phyloP scores from a whole-genome alignment of 495 filamentous ascomycete species.

The Annulohypoxylon moriforme region DNA sequence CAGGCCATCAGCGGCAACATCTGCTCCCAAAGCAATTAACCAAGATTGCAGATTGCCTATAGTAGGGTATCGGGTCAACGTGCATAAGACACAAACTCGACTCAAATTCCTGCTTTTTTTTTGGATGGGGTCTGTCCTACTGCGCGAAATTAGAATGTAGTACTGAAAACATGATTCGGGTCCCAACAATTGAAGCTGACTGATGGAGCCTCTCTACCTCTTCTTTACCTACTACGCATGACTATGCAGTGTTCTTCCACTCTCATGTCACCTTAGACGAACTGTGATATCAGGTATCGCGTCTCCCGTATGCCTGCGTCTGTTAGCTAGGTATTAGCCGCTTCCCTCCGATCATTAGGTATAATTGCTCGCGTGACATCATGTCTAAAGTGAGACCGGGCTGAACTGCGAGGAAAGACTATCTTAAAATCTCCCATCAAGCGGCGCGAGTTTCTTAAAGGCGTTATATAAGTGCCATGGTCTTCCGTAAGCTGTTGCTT shows the following conservation, averaged over 20 bases:
- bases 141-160: slow-evolving; percentile 31
- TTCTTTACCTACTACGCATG: slow-evolving; percentile 7
- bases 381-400: background rate
- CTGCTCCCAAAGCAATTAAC: slow-evolving; percentile 2
- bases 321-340: slow-evolving; percentile 7
- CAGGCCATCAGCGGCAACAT: slow-evolving; percentile 23
- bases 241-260: slow-evolving; percentile 21
- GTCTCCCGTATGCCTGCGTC: slow-evolving; percentile 29
- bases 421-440: background rate
- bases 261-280: slow-evolving; percentile 18
- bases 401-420: background rate
- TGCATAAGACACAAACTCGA: background rate
- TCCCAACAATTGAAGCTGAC: slow-evolving; percentile 7
- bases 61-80: slow-evolving; percentile 5
- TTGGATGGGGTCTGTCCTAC: slow-evolving; percentile 14
- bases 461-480: background rate
- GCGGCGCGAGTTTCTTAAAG: background rate
- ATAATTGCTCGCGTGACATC: slow-evolving; percentile 18
- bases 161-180: slow-evolving; percentile 15
- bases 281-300: slow-evolving; percentile 20
- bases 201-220: background rate
- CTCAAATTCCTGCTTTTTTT: background rate
- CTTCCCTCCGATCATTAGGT: background rate
- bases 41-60: slow-evolving; percentile 32
- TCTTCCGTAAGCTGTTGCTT: background rate